These are phyloP conservation scores for Carex arenaria DNA, from an alignment of 202 grass and related monocot species.

Conservation along the genomic window DNA sequence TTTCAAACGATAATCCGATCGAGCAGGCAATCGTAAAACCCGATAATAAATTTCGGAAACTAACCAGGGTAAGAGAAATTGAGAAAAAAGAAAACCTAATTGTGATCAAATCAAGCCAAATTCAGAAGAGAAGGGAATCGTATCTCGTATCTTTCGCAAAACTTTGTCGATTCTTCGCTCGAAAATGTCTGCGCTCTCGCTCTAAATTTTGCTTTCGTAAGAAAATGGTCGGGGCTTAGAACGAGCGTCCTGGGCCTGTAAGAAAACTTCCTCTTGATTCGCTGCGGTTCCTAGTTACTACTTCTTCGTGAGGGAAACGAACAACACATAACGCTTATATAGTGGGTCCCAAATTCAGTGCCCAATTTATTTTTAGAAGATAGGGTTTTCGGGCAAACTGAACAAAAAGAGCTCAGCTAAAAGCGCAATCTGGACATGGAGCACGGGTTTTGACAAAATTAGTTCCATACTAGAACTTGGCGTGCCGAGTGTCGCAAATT, in stretches of 20 bases:
- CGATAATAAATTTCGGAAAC: background rate
- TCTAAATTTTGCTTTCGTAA: constrained; percentile 15
- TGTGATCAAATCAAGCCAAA: background rate
- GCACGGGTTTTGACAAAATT: background rate
- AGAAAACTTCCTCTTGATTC: background rate
- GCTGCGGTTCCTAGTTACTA: background rate
- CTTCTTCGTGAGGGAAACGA: background rate
- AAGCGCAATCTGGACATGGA: background rate
- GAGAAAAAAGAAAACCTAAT: background rate
- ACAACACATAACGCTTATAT: background rate
- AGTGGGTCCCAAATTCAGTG: background rate
- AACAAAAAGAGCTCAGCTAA: background rate
- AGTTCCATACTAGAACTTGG: background rate
- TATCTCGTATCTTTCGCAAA: background rate
- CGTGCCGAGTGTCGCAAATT: background rate
- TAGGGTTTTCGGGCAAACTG: background rate
- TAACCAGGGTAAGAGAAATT: background rate
- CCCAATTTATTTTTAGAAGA: background rate
- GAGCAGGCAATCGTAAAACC: background rate
- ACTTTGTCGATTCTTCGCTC: constrained; percentile 5
- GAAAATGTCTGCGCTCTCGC: constrained; percentile 11
- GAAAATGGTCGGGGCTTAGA: constrained; percentile 6
- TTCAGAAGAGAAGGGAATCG: background rate
- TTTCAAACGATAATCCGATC: constrained; percentile 4
- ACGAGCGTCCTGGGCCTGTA: constrained; percentile 4